Conservation (phyloP, 805 yeast species). For the Wickerhamiella dianesei region DNA sequence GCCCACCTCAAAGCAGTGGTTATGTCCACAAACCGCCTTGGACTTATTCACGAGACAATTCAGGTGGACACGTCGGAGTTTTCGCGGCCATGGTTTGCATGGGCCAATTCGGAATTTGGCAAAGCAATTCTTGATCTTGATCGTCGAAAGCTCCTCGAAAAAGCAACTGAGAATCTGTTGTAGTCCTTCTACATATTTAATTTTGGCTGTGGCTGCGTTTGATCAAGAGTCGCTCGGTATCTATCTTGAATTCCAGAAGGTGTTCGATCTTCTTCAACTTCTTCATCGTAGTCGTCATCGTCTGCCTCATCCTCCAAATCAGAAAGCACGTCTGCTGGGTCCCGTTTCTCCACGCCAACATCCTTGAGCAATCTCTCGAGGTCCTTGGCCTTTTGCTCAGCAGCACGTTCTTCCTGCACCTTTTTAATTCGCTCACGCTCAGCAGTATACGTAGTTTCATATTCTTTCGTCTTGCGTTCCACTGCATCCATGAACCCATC, state of each 20-base stretch:
- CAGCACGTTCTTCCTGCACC: constrained; percentile 65
- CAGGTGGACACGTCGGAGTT: constrained; percentile 45
- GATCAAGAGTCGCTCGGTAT: constrained; percentile 53
- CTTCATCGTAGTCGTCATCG: constrained; percentile 13
- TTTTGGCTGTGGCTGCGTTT: not conserved
- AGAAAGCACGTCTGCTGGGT: constrained; percentile 38
- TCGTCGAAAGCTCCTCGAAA: constrained; percentile 25
- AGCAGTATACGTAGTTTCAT: constrained; percentile 62
- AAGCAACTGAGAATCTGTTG: constrained; percentile 11
- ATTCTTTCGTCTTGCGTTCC: constrained; percentile 77
- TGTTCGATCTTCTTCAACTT: constrained; percentile 3
- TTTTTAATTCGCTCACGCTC: constrained; percentile 74
- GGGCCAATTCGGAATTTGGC: constrained; percentile 89
- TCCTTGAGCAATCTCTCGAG: constrained; percentile 71
- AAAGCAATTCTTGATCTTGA: constrained; percentile 72
- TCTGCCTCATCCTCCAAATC: constrained; percentile 37
- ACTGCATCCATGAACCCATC: constrained; percentile 81
- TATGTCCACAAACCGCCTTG: constrained; percentile 56
- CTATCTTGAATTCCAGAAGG: constrained; percentile 37
- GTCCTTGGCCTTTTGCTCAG: constrained; percentile 54
- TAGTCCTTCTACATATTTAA: not conserved
- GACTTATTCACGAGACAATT: constrained; percentile 74
- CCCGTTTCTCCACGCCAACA: constrained; percentile 47
- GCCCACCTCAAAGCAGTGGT: constrained; percentile 37
- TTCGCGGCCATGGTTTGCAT: constrained; percentile 84